phyloP scores from a whole-genome alignment of 257 asterid genomes.

The Salvia rosmarinus region DNA sequence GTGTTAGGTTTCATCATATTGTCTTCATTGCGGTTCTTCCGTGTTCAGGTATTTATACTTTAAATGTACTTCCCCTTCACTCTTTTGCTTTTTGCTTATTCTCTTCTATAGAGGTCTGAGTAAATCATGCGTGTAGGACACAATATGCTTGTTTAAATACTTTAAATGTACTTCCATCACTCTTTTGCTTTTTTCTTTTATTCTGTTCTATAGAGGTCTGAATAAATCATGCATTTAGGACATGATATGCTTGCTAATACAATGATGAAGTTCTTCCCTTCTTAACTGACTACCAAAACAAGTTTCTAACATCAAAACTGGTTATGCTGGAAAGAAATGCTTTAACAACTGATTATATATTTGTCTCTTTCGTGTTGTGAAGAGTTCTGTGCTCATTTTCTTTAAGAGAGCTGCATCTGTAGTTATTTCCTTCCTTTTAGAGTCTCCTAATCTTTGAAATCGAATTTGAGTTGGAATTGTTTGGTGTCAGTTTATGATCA shows the following conservation, averaged over 20 bases:
- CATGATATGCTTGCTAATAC: conserved; percentile 16
- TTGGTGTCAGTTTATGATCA: conserved; percentile 22
- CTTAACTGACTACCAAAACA: conserved; percentile 4
- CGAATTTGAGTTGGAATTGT: conserved; percentile 8
- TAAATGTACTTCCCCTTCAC: conserved; percentile 6
- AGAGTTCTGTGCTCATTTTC: conserved; percentile 18
- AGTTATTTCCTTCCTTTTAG: conserved; percentile 8
- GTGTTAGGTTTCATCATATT: conserved; percentile 72
- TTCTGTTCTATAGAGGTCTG: neutral
- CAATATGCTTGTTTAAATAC: conserved; percentile 6
- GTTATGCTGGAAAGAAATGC: conserved; percentile 22
- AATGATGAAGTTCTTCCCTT: neutral
- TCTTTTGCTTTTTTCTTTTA: neutral
- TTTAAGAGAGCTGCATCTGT: conserved; percentile 12
- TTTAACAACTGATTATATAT: conserved; percentile 11
- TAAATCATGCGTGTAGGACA: conserved; percentile 9
- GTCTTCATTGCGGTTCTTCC: conserved; percentile 73
- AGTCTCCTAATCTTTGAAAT: conserved; percentile 5
- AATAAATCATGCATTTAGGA: conserved; percentile 7
- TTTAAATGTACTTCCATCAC: conserved; percentile 16
- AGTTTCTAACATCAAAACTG: conserved; percentile 2
- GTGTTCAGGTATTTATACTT: conserved; percentile 63
- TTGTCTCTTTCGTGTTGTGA: conserved; percentile 11
- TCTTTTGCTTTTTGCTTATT: conserved; percentile 12
- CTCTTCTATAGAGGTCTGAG: neutral